Evolutionary conservation across 2,329 filamentous ascomycete species (phyloP), one percentile per base, ranked within the genome.

Genomic region (Lomentospora prolificans): DNA sequence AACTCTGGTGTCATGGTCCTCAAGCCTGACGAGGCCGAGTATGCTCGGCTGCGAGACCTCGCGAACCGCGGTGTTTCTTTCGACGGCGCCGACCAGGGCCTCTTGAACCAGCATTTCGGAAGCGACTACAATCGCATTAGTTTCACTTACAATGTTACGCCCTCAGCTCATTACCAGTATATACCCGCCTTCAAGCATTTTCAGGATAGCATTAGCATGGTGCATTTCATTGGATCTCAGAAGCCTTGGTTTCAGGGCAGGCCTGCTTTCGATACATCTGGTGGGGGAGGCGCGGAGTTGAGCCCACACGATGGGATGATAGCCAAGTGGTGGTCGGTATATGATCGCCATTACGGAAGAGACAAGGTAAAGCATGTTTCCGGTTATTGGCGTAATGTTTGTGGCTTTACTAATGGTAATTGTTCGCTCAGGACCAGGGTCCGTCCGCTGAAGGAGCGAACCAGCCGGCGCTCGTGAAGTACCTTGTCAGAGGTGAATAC

Each of bases 1-100:
- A 99, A 99, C 72, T 90, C 88, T n/a, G 94, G 94, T 65, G 84
- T 99, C 63, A 95, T 99, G 90, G 90, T 90, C 33, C 72, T 99
- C 58, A 86, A 79, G 14, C 94, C 94, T 31, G 87, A 92, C 70
- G 76, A 91, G 79, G 87, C 86, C 57, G 91, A 95, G 62, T 97
- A 91, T 71, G 86, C 90, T 71, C 87, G 89, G 44, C 78, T 99
- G 66, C 77, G 84, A 60, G 89, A 88, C 60, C 84, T 96, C 77
- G 90, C 94, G 25, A 81, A 90, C 62, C 79, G 85, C 56, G 91
- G 91, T 25, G 88, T 92, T 67, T 96, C 91, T 61, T 99, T 99
- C 66, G 94, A 99, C 68, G 94, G 94, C 51, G 94, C 94, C 36
- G 94, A 99, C 67, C 94, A 99, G 72, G 94, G 94, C 56, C 75